These are phyloP conservation scores for Jatropha podagrica DNA, from an alignment of 441 rosid species.

Conservation along the genomic window DNA sequence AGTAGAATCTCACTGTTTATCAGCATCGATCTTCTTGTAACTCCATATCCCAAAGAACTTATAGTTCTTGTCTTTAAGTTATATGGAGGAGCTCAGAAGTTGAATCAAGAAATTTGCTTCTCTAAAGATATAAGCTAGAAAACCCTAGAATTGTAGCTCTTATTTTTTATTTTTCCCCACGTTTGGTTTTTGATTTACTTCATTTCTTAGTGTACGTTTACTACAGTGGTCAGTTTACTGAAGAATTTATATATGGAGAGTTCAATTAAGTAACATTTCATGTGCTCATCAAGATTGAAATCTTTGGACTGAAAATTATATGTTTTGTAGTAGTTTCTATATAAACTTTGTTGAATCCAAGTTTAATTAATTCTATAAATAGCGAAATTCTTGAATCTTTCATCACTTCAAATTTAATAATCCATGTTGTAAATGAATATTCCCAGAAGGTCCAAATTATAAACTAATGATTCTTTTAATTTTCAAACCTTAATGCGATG, in stretches of 20 bases:
- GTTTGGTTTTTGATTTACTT: not conserved
- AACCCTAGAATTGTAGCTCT: slow-evolving; percentile 40
- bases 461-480: too few species aligned
- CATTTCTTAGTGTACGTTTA: slow-evolving; percentile 18
- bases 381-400: not conserved
- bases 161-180: not conserved
- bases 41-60: slow-evolving; percentile 21
- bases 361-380: not conserved
- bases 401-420: not conserved
- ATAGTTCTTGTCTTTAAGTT: slow-evolving; percentile 5
- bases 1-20: not conserved
- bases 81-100: slow-evolving; percentile 20
- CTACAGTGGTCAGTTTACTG: slow-evolving; percentile 23
- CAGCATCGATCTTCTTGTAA: slow-evolving; percentile 1
- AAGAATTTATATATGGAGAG: slow-evolving; percentile 25
- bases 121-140: slow-evolving; percentile 20
- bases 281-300: slow-evolving; percentile 19
- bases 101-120: slow-evolving; percentile 17
- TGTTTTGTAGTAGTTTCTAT: too few species aligned
- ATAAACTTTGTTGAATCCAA: not conserved
- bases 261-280: slow-evolving; percentile 8
- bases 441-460: too few species aligned
- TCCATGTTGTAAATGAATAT: too few species aligned
- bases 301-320: slow-evolving; percentile 10
- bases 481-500: too few species aligned